phyloP scores from a whole-genome alignment of 768 basidiomycete species.

The Inosperma sp. region DNA sequence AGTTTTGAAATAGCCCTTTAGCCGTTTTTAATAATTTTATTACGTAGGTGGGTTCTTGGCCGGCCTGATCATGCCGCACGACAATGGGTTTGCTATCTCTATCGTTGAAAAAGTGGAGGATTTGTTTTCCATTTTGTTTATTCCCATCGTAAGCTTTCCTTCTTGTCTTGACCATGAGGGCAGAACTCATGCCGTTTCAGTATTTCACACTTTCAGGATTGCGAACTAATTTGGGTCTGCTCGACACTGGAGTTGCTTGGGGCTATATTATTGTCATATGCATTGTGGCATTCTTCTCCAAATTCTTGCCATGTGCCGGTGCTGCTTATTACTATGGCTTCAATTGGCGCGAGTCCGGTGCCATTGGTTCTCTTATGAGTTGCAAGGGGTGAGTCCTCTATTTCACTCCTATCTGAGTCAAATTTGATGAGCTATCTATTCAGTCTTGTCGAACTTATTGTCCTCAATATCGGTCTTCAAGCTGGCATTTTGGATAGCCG shows the following conservation, averaged over 20 bases:
- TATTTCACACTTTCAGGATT: constrained; percentile 80
- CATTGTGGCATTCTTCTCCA: too few relatives aligned
- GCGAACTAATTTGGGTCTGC: constrained; percentile 69
- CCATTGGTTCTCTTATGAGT: constrained; percentile 83
- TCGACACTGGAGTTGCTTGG: constrained; percentile 76
- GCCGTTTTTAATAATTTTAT: constrained; percentile 13
- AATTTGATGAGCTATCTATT: too few relatives aligned
- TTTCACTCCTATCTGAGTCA: too few relatives aligned
- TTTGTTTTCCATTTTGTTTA: constrained; percentile 64
- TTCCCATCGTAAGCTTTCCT: constrained; percentile 60
- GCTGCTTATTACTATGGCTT: constrained; percentile 70
- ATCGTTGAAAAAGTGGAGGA: too few relatives aligned
- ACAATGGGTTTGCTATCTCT: too few relatives aligned
- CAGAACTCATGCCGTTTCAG: constrained; percentile 30
- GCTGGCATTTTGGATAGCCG: constrained; percentile 59
- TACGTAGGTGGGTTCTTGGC: constrained; percentile 70
- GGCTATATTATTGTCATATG: constrained; percentile 74
- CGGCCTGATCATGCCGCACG: constrained; percentile 80
- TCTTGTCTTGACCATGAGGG: neutral
- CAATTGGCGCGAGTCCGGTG: too few relatives aligned
- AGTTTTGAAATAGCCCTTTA: constrained; percentile 46
- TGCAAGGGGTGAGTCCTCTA: constrained; percentile 80
- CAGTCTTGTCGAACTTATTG: constrained; percentile 81
- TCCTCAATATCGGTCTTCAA: constrained; percentile 79
- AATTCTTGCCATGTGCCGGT: constrained; percentile 62